Evolutionary conservation across 208 protist genomes (phyloP).

Genomic region (Wallacemonas rigidus): DNA sequence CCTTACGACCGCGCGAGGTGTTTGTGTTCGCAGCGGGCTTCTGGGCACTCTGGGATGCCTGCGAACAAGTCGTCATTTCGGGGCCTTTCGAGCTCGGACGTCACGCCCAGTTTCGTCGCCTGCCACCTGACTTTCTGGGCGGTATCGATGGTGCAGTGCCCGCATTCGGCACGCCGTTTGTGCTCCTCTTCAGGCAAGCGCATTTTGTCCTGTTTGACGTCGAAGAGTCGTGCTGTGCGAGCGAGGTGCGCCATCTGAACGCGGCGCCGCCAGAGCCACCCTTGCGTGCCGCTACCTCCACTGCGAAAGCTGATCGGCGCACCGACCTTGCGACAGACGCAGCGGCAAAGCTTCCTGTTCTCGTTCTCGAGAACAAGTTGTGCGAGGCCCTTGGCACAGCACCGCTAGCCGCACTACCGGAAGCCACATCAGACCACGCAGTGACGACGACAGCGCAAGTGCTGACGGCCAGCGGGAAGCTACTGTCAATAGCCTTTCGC

Average conservation of each 20-base stretch:
- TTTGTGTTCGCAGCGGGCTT: conserved; percentile 46
- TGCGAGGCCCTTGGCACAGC: not conserved
- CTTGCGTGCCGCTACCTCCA: not conserved
- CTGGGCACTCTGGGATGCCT: conserved; percentile 53
- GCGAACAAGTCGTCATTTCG: conserved; percentile 27
- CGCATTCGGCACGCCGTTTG: conserved; percentile 42
- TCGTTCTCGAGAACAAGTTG: not conserved
- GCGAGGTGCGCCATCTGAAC: conserved; percentile 6
- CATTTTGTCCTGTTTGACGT: conserved; percentile 67
- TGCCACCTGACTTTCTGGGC: conserved; percentile 48
- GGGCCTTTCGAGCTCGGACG: conserved; percentile 33
- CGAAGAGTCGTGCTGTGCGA: not conserved
- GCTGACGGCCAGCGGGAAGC: not conserved
- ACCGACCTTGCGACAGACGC: not conserved
- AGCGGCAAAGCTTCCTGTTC: not conserved
- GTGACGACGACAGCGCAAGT: not conserved
- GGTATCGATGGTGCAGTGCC: conserved; percentile 47
- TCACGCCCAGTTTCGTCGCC: conserved; percentile 34
- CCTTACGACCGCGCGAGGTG: conserved; percentile 37
- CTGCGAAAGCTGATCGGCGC: not conserved
- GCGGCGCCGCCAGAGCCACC: conserved; percentile 6
- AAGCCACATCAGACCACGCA: not conserved
- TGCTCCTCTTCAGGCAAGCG: conserved; percentile 64
- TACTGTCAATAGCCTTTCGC: not conserved
- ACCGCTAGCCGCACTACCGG: not conserved